These are phyloP conservation scores for Lepidium africanum DNA, from an alignment of 345 rosid species.

Conservation along the genomic window DNA sequence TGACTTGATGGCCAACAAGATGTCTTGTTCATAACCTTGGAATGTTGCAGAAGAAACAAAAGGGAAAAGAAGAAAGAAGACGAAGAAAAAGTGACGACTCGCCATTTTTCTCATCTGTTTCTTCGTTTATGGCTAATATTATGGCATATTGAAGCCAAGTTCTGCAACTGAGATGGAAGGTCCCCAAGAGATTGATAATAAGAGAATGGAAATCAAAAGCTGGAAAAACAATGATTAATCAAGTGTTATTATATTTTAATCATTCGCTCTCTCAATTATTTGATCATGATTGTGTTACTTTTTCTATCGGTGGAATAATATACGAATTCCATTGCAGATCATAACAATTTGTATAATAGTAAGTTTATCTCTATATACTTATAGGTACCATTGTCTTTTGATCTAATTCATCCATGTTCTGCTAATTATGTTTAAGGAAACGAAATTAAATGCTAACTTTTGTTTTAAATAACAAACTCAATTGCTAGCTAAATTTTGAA, in stretches of 20 bases:
- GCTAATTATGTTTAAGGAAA: background rate
- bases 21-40: constrained; percentile 35
- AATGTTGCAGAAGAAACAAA: constrained; percentile 28
- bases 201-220: constrained; percentile 19
- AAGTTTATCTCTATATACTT: no score
- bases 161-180: constrained; percentile 33
- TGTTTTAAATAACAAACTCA: background rate
- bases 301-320: constrained; percentile 14
- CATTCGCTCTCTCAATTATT: constrained; percentile 16
- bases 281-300: constrained; percentile 15
- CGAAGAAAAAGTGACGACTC: constrained; percentile 29
- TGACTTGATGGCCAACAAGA: constrained; percentile 50
- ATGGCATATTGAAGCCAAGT: constrained; percentile 33
- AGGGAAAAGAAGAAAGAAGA: constrained; percentile 40
- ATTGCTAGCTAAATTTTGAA: background rate
- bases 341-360: background rate
- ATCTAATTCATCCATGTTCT: background rate
- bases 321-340: background rate
- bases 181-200: constrained; percentile 17
- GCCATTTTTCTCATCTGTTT: constrained; percentile 32
- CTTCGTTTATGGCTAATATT: constrained; percentile 22
- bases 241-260: constrained; percentile 14
- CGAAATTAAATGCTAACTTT: background rate
- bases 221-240: constrained; percentile 17
- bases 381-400: background rate